Conservation (phyloP, 1,139 yeast genomes). For the Lodderomyces parapsilosis region DNA sequence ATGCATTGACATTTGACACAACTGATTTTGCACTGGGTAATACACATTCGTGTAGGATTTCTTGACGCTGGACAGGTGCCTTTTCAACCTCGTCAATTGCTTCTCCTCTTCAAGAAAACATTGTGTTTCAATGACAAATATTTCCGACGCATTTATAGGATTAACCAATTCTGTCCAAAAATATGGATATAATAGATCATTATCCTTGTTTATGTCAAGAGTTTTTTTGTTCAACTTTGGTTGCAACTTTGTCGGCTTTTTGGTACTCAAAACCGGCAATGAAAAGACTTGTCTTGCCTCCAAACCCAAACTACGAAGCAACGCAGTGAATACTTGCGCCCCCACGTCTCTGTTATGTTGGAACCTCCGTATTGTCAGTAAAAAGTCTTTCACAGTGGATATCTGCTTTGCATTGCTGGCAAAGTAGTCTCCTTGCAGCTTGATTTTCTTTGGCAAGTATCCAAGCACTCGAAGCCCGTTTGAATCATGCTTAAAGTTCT, state of each 20-base stretch:
- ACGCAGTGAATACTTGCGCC: slow-evolving; percentile 35
- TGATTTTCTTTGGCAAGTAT: slow-evolving; percentile 20
- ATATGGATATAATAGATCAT: slow-evolving; percentile 38
- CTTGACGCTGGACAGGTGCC: slow-evolving; percentile 13
- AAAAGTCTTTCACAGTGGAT: slow-evolving; percentile 15
- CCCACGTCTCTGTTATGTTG: slow-evolving; percentile 38
- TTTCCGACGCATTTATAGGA: slow-evolving; percentile 27
- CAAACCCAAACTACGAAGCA: slow-evolving; percentile 32
- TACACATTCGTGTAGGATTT: slow-evolving; percentile 19
- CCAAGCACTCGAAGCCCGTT: slow-evolving; percentile 39
- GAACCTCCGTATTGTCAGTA: slow-evolving; percentile 23
- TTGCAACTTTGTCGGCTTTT: slow-evolving; percentile 17
- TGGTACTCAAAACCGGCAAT: slow-evolving; percentile 27
- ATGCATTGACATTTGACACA: slow-evolving; percentile 36
- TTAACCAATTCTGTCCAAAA: slow-evolving; percentile 42
- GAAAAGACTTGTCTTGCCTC: slow-evolving; percentile 35
- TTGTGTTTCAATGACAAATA: slow-evolving; percentile 30
- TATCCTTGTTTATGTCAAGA: slow-evolving; percentile 28
- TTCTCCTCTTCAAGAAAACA: slow-evolving; percentile 34
- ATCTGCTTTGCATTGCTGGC: slow-evolving; percentile 21
- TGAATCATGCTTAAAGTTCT: slow-evolving; percentile 31
- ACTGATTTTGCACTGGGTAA: slow-evolving; percentile 24
- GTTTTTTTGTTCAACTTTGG: slow-evolving; percentile 26
- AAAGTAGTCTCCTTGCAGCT: slow-evolving; percentile 12
- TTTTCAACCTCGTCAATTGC: slow-evolving; percentile 22